Conservation (phyloP, 176 grass and related monocot species). For the Zea mays region DNA sequence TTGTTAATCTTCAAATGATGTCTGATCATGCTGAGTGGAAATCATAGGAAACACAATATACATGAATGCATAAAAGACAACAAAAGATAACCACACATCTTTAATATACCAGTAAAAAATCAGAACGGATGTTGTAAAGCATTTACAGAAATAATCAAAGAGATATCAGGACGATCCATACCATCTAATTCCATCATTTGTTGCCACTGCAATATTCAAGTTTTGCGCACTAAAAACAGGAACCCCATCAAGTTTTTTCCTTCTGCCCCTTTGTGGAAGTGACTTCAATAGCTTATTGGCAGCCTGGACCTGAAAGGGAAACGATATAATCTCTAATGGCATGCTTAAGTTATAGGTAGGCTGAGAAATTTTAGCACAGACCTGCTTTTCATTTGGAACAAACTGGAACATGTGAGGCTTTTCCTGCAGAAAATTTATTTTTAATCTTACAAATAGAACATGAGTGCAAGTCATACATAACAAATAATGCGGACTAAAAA, state of each 20-base stretch:
- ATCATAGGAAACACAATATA: not conserved
- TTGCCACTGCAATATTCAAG: conserved; percentile 93
- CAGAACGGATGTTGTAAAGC: not conserved
- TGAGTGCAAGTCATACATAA: conserved; percentile 3
- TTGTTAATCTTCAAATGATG: conserved; percentile 25
- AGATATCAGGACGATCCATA: conserved; percentile 40
- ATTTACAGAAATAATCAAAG: not conserved
- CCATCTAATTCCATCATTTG: conserved; percentile 96
- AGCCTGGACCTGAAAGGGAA: conserved; percentile 70
- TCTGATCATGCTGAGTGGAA: not conserved
- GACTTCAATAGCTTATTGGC: conserved; percentile 81
- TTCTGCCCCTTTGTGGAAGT: conserved; percentile 61
- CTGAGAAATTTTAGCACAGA: conserved; percentile 35
- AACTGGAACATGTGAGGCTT: conserved; percentile 97
- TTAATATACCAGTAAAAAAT: not conserved
- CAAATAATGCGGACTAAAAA: conserved; percentile 13
- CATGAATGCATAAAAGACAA: conserved; percentile 10
- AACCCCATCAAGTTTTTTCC: conserved; percentile 75
- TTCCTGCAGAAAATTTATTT: conserved; percentile 63
- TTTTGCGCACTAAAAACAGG: conserved; percentile 92
- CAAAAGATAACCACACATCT: not conserved
- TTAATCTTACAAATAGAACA: not conserved
- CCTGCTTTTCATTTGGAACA: conserved; percentile 91
- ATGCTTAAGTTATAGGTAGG: conserved; percentile 30
- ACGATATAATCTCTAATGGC: conserved; percentile 19